Evolutionary conservation across 768 basidiomycete species (phyloP).

Genomic region (Chlorophyllum brunneum): DNA sequence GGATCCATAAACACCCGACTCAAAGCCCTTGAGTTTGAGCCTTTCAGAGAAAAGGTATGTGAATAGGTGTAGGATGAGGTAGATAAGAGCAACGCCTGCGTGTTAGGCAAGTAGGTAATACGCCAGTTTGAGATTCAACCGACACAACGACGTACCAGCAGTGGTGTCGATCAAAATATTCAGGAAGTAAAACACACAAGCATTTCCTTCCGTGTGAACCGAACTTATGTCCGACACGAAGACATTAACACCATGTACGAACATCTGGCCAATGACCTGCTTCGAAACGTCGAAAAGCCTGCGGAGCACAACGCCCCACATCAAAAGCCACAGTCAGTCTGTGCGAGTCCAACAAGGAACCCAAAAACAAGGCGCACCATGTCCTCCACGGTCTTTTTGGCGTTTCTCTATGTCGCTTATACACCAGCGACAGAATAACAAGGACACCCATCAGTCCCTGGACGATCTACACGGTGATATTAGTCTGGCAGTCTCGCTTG

Average conservation of each 20-base stretch:
- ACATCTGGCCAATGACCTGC: slow-evolving; percentile 83
- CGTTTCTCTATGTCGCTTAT: slow-evolving; percentile 84
- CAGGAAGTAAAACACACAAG: slow-evolving; percentile 89
- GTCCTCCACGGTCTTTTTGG: slow-evolving; percentile 89
- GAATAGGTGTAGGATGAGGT: slow-evolving; percentile 59
- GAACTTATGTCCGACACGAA: slow-evolving; percentile 78
- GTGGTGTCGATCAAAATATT: slow-evolving; percentile 93
- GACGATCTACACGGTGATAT: slow-evolving; percentile 55
- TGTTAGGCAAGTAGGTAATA: not conserved
- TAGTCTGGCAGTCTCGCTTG: slow-evolving; percentile 38
- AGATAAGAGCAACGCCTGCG: slow-evolving; percentile 81
- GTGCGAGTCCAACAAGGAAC: not conserved
- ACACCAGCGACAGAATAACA: slow-evolving; percentile 82
- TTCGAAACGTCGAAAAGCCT: slow-evolving; percentile 95
- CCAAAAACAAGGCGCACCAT: slow-evolving; percentile 52
- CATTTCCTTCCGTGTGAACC: slow-evolving; percentile 66
- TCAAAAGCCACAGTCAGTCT: not conserved
- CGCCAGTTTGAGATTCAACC: slow-evolving; percentile 2
- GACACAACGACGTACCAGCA: slow-evolving; percentile 53
- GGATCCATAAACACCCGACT: slow-evolving; percentile 84
- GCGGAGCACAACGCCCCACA: slow-evolving; percentile 2
- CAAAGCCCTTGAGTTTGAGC: slow-evolving; percentile 68
- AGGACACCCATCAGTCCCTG: slow-evolving; percentile 88
- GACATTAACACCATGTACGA: slow-evolving; percentile 76
- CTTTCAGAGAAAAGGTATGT: slow-evolving; percentile 64